phyloP scores from a whole-genome alignment of 257 asterid genomes.

The Solanum medicagineum region DNA sequence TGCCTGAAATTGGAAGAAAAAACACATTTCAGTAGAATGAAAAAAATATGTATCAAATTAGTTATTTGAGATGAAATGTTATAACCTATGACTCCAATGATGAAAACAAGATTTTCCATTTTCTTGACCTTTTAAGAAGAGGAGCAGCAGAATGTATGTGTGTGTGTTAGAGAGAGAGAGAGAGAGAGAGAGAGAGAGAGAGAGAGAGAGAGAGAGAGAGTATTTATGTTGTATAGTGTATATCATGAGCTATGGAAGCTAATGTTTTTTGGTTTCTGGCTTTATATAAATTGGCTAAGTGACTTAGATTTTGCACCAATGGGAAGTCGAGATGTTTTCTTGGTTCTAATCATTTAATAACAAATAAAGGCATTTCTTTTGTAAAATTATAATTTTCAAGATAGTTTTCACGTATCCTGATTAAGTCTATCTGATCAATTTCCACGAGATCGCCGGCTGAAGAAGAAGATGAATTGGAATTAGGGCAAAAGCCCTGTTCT shows the following conservation, averaged over 20 bases:
- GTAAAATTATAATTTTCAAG: background rate
- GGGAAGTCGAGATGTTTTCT: background rate
- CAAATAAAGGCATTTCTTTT: background rate
- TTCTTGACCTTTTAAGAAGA: background rate
- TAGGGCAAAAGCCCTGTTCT: no score
- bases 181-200: background rate
- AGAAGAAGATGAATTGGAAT: no score
- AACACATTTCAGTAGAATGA: background rate
- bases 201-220: background rate
- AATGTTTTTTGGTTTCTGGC: background rate
- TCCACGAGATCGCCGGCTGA: no score
- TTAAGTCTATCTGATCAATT: no score
- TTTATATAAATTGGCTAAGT: background rate
- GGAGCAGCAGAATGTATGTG: background rate
- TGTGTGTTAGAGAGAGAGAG: background rate
- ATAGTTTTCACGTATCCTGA: background rate
- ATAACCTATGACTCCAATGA: background rate
- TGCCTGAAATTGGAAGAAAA: slow-evolving; percentile 4
- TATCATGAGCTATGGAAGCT: background rate
- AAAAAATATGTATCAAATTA: background rate
- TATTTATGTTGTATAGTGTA: no score
- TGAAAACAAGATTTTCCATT: background rate
- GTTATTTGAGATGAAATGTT: background rate
- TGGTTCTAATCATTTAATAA: background rate
- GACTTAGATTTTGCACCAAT: background rate